Conservation (phyloP, 768 basidiomycete genomes). For the Mycena haematopus region DNA sequence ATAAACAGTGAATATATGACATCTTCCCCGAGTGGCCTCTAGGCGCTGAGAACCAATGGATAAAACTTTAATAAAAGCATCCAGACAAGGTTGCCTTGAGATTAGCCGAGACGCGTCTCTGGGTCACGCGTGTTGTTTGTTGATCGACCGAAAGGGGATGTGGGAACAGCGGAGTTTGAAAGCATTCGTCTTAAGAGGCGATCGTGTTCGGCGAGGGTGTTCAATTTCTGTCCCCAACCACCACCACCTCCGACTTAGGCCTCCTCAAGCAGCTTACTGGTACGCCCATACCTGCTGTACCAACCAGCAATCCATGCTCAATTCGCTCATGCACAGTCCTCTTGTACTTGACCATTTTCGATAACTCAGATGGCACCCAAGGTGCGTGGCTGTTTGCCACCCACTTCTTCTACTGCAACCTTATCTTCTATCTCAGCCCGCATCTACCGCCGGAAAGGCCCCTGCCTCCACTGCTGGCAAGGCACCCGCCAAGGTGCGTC, state of each 20-base stretch:
- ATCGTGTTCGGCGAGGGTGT: slow-evolving; percentile 13
- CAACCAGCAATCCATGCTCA: slow-evolving; percentile 13
- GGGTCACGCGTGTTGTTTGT: slow-evolving; percentile 16
- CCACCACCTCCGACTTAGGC: slow-evolving; percentile 17
- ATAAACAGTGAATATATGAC: not conserved
- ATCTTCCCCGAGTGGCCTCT: too few species aligned
- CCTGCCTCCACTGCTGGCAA: slow-evolving; percentile 69
- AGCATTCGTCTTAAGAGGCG: slow-evolving; percentile 16
- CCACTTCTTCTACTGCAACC: not conserved
- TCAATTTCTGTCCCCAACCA: slow-evolving; percentile 19
- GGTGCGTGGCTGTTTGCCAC: too few species aligned
- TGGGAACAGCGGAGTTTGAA: slow-evolving; percentile 28
- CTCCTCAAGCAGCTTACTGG: slow-evolving; percentile 8
- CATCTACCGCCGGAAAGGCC: slow-evolving; percentile 78
- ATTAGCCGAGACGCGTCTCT: slow-evolving; percentile 8
- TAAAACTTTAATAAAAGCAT: too few species aligned
- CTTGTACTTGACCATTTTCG: slow-evolving; percentile 8
- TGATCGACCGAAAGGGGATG: not conserved
- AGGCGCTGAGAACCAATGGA: too few species aligned
- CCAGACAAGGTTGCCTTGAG: too few species aligned
- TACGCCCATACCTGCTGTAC: slow-evolving; percentile 3
- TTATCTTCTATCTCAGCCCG: slow-evolving; percentile 46
- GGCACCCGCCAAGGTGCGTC: slow-evolving; percentile 55
- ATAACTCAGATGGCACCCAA: slow-evolving; percentile 42
- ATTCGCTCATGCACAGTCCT: slow-evolving; percentile 6